Percentiles rank a stretch among this genome's conserved stretches.
These are phyloP conservation scores for Pisolithus microcarpus DNA, from an alignment of 768 basidiomycete genomes.

Conservation along the genomic window DNA sequence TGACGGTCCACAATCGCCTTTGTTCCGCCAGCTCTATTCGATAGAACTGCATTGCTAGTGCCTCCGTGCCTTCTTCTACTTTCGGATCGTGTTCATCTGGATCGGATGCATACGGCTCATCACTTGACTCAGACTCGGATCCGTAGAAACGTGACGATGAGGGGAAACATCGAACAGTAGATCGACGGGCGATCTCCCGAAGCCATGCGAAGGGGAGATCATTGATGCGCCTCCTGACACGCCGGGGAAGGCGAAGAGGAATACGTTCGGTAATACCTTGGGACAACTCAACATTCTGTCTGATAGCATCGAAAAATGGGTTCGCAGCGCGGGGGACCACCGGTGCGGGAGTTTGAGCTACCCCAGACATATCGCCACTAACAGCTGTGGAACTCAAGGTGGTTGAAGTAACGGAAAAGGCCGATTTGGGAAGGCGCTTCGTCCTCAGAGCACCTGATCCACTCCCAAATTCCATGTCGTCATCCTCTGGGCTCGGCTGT, in stretches of 20 bases:
- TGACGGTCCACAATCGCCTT: conserved; percentile 77
- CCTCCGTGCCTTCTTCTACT: conserved; percentile 65
- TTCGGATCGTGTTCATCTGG: conserved; percentile 31
- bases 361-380: background rate
- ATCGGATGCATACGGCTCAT: conserved; percentile 26
- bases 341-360: conserved; percentile 15
- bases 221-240: conserved; percentile 47
- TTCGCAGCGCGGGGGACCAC: conserved; percentile 39
- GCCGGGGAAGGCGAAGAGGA: conserved; percentile 50
- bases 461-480: conserved; percentile 34
- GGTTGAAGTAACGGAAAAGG: conserved; percentile 50
- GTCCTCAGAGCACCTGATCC: conserved; percentile 38
- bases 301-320: conserved; percentile 93
- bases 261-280: conserved; percentile 75
- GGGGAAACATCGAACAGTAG: conserved; percentile 22
- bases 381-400: conserved; percentile 19
- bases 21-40: conserved; percentile 89
- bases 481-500: conserved; percentile 43
- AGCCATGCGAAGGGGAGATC: conserved; percentile 82
- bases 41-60: conserved; percentile 90
- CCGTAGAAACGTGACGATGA: conserved; percentile 9
- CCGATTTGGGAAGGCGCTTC: conserved; percentile 53
- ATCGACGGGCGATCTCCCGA: conserved; percentile 56
- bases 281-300: conserved; percentile 78
- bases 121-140: conserved; percentile 29